phyloP scores from a whole-genome alignment of 441 rosid genomes.

The Euphorbia corollata region DNA sequence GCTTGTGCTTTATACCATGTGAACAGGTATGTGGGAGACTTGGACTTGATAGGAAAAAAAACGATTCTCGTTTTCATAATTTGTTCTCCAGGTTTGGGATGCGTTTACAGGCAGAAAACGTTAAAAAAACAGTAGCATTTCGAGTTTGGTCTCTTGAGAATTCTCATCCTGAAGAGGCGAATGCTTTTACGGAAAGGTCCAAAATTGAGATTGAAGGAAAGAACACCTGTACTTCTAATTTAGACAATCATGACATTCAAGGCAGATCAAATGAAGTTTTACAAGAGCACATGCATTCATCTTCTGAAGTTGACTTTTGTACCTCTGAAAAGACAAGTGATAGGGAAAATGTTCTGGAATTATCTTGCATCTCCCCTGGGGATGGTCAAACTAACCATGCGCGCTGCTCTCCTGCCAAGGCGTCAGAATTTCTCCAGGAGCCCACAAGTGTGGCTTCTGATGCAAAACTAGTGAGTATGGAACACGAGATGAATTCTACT shows the following conservation, averaged over 20 bases:
- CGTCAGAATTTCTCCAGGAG: conserved; percentile 35
- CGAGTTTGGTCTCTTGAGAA: conserved; percentile 71
- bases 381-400: conserved; percentile 29
- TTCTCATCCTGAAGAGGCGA: conserved; percentile 37
- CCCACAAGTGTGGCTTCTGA: conserved; percentile 14
- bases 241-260: conserved; percentile 29
- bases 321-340: conserved; percentile 33
- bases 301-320: conserved; percentile 34
- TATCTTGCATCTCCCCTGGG: conserved; percentile 29
- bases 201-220: conserved; percentile 28
- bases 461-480: conserved; percentile 29
- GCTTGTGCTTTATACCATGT: neutral
- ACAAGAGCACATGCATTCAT: conserved; percentile 31
- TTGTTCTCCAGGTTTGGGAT: conserved; percentile 68
- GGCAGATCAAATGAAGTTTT: conserved; percentile 30
- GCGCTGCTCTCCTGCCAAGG: conserved; percentile 27
- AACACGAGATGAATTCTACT: conserved; percentile 30
- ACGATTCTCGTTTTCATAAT: conserved; percentile 58
- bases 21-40: conserved; percentile 72
- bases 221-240: conserved; percentile 25
- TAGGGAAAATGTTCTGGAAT: conserved; percentile 34
- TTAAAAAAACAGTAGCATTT: conserved; percentile 54
- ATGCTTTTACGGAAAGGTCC: conserved; percentile 35
- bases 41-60: conserved; percentile 76
- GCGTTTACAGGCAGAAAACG: conserved; percentile 64